A percentile compares a stretch with the other conserved stretches of the same genome.
Evolutionary conservation across 441 rosid species (phyloP).

Genomic region (Jatropha multifida): DNA sequence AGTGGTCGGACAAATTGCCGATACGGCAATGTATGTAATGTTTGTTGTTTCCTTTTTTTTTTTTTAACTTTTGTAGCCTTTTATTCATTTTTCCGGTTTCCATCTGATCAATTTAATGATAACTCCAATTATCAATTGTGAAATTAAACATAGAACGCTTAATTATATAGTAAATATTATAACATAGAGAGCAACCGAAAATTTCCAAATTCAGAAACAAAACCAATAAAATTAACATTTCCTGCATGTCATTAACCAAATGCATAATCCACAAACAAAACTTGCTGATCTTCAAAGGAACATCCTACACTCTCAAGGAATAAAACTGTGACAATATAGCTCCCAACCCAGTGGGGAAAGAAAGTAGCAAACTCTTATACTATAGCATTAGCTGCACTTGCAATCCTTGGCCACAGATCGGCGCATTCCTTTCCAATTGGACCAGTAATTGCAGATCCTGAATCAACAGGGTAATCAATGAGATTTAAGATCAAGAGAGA

Average conservation of each 20-base stretch:
- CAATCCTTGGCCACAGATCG: conserved; percentile 80
- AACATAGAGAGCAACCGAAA: background rate
- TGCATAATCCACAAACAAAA: background rate
- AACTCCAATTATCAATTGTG: too few species aligned
- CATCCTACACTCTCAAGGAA: background rate
- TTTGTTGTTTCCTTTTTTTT: too few species aligned
- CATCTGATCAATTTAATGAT: too few species aligned
- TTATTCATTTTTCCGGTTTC: too few species aligned
- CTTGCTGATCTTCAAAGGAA: background rate
- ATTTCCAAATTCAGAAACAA: background rate
- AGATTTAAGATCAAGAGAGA: background rate
- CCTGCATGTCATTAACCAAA: background rate
- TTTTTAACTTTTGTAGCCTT: too few species aligned
- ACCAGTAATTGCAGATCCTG: conserved; percentile 76
- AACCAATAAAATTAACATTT: background rate
- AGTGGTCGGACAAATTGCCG: too few species aligned
- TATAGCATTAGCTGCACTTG: conserved; percentile 96
- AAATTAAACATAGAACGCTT: too few species aligned
- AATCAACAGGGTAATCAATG: background rate
- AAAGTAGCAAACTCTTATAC: conserved; percentile 34
- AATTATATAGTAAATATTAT: too few species aligned
- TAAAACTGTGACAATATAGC: background rate
- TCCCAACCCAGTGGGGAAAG: background rate
- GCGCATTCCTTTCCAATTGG: conserved; percentile 82
- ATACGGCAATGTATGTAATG: too few species aligned